phyloP scores from a whole-genome alignment of 257 asterid genomes.

The Nemophila menziesii region DNA sequence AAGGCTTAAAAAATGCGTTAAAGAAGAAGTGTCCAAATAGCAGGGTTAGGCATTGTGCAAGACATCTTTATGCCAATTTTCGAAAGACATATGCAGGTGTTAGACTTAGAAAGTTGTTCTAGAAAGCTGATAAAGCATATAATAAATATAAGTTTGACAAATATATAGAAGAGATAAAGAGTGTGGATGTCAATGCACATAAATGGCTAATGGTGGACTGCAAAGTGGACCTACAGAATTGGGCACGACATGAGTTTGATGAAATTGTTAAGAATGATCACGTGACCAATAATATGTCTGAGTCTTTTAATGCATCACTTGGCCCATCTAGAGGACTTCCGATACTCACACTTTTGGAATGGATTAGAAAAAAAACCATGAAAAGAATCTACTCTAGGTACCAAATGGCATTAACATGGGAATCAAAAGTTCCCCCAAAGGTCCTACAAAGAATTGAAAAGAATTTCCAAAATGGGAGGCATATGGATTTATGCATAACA shows the following conservation, averaged over 20 bases:
- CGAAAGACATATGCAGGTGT: not conserved
- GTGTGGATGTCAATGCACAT: not conserved
- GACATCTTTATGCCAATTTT: not conserved
- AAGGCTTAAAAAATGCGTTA: not conserved
- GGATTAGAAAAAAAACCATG: not conserved
- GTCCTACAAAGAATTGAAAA: not conserved
- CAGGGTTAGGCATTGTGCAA: not conserved
- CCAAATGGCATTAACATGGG: not conserved
- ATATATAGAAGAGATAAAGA: not conserved
- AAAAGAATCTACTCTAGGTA: not conserved
- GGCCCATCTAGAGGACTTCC: not conserved
- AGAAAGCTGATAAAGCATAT: not conserved
- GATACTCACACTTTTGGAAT: conserved; percentile 1
- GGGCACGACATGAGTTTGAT: conserved; percentile 2
- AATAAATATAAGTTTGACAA: not conserved
- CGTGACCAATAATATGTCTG: not conserved
- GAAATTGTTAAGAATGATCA: not conserved
- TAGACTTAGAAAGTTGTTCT: not conserved
- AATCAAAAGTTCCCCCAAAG: not conserved
- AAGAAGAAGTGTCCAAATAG: not conserved
- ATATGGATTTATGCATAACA: not conserved
- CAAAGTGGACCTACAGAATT: not conserved
- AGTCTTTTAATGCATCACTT: not conserved
- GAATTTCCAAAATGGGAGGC: not conserved
- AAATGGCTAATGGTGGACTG: not conserved